phyloP scores from a whole-genome alignment of 148 eudicot genomes.

The Rhododendron griersonianum region DNA sequence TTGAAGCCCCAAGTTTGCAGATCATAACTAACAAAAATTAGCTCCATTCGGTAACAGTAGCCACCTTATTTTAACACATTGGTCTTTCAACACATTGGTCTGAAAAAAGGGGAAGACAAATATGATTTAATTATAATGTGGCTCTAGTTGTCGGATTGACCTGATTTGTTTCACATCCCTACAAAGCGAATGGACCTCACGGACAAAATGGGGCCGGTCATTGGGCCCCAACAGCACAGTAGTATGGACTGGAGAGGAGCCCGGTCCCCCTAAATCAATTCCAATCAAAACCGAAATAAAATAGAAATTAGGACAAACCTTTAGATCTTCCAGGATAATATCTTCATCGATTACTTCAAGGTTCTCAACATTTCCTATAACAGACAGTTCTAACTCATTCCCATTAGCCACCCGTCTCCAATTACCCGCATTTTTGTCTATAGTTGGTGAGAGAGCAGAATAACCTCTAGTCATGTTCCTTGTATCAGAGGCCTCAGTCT shows the following conservation, averaged over 20 bases:
- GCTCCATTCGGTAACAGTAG: neutral
- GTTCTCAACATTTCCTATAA: constrained; percentile 39
- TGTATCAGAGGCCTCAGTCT: constrained; percentile 42
- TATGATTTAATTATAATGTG: neutral
- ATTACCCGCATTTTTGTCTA: constrained; percentile 30
- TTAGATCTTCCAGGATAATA: constrained; percentile 53
- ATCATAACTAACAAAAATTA: neutral
- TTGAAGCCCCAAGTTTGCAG: neutral
- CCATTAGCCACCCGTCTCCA: constrained; percentile 35
- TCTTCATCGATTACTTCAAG: constrained; percentile 56
- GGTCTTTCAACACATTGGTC: neutral
- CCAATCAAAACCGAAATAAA: constrained; percentile 11
- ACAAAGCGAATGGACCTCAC: neutral
- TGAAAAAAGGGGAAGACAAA: neutral
- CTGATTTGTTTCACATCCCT: neutral
- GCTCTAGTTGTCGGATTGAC: neutral
- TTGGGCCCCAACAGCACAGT: neutral
- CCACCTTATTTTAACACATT: neutral
- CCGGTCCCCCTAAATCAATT: neutral
- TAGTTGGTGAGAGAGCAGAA: constrained; percentile 47
- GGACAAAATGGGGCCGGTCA: neutral
- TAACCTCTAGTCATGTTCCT: constrained; percentile 52
- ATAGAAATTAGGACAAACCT: constrained; percentile 35
- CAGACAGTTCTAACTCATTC: constrained; percentile 67
- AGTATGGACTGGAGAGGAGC: neutral